These are phyloP conservation scores for Sarocladiaceae sp. DNA, from an alignment of 2,329 filamentous ascomycete genomes.

Conservation along the genomic window DNA sequence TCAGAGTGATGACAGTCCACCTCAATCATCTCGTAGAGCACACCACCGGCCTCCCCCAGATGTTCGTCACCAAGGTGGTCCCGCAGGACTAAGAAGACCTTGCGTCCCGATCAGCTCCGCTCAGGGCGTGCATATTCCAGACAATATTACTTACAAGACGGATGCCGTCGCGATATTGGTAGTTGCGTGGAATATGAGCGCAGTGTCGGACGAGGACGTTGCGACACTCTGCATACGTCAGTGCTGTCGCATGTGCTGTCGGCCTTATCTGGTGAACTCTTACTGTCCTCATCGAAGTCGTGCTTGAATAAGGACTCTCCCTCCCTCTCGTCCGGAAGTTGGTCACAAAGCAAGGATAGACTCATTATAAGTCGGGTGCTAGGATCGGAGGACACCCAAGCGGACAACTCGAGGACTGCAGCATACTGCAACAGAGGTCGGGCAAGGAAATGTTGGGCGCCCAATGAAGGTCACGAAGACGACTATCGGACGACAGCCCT, in stretches of 20 bases:
- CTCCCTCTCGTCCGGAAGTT: no score
- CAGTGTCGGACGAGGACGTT: constrained; percentile 41
- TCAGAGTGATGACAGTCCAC: constrained; percentile 39
- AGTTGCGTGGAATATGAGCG: constrained; percentile 39
- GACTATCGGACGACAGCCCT: no score
- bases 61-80: constrained; percentile 42
- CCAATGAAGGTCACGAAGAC: no score
- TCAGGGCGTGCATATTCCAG: neutral
- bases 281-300: constrained; percentile 18
- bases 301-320: no score
- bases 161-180: constrained; percentile 40
- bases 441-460: no score
- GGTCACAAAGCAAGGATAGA: no score
- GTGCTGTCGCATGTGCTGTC: no score
- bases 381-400: no score
- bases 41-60: constrained; percentile 37
- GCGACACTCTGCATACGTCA: constrained; percentile 39
- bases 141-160: constrained; percentile 27
- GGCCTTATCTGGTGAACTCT: neutral
- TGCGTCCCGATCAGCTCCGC: neutral
- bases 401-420: no score
- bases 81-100: constrained; percentile 38
- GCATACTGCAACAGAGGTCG: no score
- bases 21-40: constrained; percentile 43
- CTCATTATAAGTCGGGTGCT: no score